Evolutionary conservation across 169 alveolate genomes (phyloP), one percentile per base, ranked within the genome.

Genomic region (Plasmodium vinckei): DNA sequence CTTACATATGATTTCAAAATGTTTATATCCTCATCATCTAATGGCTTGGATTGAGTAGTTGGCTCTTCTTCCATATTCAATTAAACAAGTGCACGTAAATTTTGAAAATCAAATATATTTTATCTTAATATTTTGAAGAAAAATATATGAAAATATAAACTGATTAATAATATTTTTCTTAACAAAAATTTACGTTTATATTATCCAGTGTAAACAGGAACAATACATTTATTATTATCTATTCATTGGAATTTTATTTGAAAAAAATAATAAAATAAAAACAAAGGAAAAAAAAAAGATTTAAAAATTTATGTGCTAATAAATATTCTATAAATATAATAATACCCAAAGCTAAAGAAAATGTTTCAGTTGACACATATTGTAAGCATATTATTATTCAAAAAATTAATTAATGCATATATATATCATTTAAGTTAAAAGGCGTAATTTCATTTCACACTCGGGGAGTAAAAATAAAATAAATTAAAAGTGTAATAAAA

Each of bases 21-120:
- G 72, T 87, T 77, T 65, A 87, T 87, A 87, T 87, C 92, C 67
- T 87, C 92, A 39, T 87, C 92, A 87, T 87, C 92, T 19, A 87
- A 57, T 2, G 92, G 92, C 25, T 87, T 87, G 42, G 87, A 73
- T 54, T 87, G 88, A 25, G 77, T 77, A 53, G 47, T 27, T 51
- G 73, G 33, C 33, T 77, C 88, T 19, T 77, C 88, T 49, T 77
- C 77, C 88, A 77, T 77, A 27, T 59, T 77, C 25, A 19, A 21
- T 39, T 51, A 49, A 51, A 21, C 9, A 57, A 9, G 68, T 54
- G 47, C 88, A 46, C 72, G 65, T 68, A 77, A 63, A 77, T n/a
- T 51, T 49, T 49, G 15, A 46, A 9, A 13, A 63, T 12, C 59
- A 13, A 15, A 15, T 51, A 13, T 51, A 13, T 51, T 51, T 51